Conservation (phyloP, 2,329 filamentous ascomycete genomes). For the Whalleya microplaca region DNA sequence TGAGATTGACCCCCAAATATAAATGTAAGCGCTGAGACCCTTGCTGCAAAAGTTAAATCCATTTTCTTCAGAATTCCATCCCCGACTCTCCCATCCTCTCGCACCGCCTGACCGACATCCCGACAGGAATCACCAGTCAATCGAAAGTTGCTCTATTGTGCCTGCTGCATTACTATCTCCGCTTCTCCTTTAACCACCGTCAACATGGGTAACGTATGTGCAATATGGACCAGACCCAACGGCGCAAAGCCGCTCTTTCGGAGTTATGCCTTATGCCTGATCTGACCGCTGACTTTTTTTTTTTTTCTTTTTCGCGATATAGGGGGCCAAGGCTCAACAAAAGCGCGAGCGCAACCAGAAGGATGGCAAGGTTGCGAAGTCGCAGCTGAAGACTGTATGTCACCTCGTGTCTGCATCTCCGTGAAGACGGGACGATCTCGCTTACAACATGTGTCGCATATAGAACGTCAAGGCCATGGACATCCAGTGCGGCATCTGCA, state of each 20-base stretch:
- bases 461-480: constrained; percentile 75
- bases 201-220: constrained; percentile 35
- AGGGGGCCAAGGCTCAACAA: constrained; percentile 70
- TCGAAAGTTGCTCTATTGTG: background rate
- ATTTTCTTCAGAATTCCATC: constrained; percentile 17
- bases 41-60: constrained; percentile 8
- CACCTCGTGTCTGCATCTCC: background rate
- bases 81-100: constrained; percentile 14
- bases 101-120: constrained; percentile 21
- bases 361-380: constrained; percentile 62
- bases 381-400: constrained; percentile 70
- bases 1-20: constrained; percentile 7
- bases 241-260: too few relatives aligned
- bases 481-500: constrained; percentile 78
- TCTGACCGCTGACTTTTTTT: constrained; percentile 17
- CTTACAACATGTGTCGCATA: constrained; percentile 6
- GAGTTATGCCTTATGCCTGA: constrained; percentile 1
- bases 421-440: constrained; percentile 1
- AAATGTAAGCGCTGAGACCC: constrained; percentile 19
- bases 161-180: background rate
- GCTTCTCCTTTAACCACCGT: background rate
- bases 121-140: constrained; percentile 6
- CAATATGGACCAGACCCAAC: background rate
- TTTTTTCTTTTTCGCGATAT: too few relatives aligned
- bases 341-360: constrained; percentile 75